Evolutionary conservation across 2,329 filamentous ascomycete genomes (phyloP), one percentile per base, ranked within the genome.

Genomic region (Alternaria ethzedia): DNA sequence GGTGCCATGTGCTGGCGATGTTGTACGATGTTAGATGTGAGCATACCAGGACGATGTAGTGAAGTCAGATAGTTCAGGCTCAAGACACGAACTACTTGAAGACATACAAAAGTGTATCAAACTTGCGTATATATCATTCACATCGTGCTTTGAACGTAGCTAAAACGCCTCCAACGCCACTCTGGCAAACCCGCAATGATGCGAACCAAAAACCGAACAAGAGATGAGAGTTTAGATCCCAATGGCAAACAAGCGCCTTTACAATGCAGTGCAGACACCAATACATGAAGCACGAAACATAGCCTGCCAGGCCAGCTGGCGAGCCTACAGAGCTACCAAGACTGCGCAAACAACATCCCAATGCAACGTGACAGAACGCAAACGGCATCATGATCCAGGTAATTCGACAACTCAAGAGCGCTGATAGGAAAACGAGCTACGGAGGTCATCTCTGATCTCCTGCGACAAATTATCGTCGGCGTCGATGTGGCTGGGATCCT

Each of bases 401-500:
- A 30, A 17, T 25, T 17, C 25, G 11, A 41, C 4, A 11, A 23
- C 5, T 67, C 55, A 66, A 25, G 64, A 64, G 44, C 67, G 63
- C 45, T 64, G 67, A 59, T 70, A 69, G 51, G 71, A 68, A 57
- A 64, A 63, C 17, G 67, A 67, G 17, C 62, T 61, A 21, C 67
- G 65, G 17, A 68, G 41, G 25, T 66, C 68, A 54, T 59, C 30
- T 26, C 63, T 58, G 21, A 68, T 51, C 10, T 71, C 59, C 30
- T 71, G 61, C 4, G 62, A 64, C 13, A 72, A 15, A 52, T 63
- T 59, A 50, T 62, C 58, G 10, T 64, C 59, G 3, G 56, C 55
- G 32, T 59, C 47, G 20, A 57, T 59, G 6, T 61, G 56, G 44
- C 21, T 23, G 10, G 60, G 45, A 50, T 71, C 65, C 21, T 56